Evolutionary conservation across 1,284 basidiomycete genomes (phyloP).

Genomic region (Ganoderma multipileum): DNA sequence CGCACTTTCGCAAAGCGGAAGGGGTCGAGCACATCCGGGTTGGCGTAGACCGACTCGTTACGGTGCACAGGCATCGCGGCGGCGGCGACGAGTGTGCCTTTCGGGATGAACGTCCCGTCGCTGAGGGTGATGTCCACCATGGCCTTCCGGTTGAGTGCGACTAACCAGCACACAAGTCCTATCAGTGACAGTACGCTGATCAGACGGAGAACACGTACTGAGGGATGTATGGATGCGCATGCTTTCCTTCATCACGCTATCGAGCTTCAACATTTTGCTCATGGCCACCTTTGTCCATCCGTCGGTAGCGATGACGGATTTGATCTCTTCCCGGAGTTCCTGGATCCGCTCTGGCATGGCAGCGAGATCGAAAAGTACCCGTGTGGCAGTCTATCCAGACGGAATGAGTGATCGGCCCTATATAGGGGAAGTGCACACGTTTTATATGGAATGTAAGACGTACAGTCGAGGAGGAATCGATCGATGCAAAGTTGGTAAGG

Average conservation of each 20-base stretch:
- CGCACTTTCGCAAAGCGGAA: conserved; percentile 54
- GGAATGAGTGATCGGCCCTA: neutral
- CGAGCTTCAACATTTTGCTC: conserved; percentile 51
- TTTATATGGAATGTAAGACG: neutral
- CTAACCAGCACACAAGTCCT: conserved; percentile 31
- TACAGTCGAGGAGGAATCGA: conserved; percentile 42
- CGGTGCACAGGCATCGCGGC: neutral
- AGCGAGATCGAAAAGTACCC: conserved; percentile 50
- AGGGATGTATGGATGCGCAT: conserved; percentile 44
- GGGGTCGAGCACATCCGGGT: conserved; percentile 23
- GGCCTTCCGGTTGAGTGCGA: neutral
- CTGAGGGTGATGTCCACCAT: neutral
- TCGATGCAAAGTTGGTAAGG: conserved; percentile 41
- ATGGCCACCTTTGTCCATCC: conserved; percentile 54
- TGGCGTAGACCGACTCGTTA: neutral
- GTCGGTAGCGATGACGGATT: conserved; percentile 42
- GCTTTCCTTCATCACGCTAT: conserved; percentile 58
- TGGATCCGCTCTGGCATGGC: conserved; percentile 47
- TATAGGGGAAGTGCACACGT: too few species aligned
- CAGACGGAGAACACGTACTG: conserved; percentile 22
- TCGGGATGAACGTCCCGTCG: neutral
- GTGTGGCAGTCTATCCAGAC: conserved; percentile 41
- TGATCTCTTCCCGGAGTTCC: conserved; percentile 54
- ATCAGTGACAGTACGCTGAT: neutral
- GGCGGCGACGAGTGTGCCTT: neutral